Evolutionary conservation across 768 basidiomycete genomes (phyloP).

Genomic region (Lactarius evosmus): DNA sequence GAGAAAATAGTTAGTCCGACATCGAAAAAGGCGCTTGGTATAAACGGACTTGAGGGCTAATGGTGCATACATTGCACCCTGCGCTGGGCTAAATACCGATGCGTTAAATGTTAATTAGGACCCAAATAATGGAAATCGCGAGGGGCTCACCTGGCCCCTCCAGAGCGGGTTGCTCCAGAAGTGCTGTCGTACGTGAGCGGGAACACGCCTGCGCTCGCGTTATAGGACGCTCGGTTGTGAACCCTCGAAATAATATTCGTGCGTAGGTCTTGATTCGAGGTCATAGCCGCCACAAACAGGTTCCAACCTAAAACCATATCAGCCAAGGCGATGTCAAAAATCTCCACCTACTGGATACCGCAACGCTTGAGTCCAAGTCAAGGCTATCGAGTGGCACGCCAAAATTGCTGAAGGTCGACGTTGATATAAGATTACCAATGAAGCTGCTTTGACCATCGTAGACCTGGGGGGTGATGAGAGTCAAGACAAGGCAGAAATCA

Average conservation of each 20-base stretch:
- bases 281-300: not conserved
- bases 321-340: not conserved
- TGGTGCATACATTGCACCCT: not conserved
- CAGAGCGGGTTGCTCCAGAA: not conserved
- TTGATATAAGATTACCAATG: conserved; percentile 38
- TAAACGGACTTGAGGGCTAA: not conserved
- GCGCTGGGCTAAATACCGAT: not conserved
- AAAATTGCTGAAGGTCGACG: not conserved
- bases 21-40: not conserved
- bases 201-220: not conserved
- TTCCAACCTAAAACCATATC: not conserved
- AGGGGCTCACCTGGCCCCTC: not conserved
- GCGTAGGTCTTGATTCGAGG: not conserved
- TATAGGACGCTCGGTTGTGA: not conserved
- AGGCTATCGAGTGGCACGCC: not conserved
- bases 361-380: not conserved
- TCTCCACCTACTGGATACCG: not conserved
- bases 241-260: not conserved
- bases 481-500: no score
- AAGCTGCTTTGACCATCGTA: conserved; percentile 54
- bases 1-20: not conserved
- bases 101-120: not conserved
- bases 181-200: not conserved
- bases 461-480: conserved; percentile 29
- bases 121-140: not conserved